phyloP scores from a whole-genome alignment of 1,284 basidiomycete genomes.

The Ceratobasidium sp. region DNA sequence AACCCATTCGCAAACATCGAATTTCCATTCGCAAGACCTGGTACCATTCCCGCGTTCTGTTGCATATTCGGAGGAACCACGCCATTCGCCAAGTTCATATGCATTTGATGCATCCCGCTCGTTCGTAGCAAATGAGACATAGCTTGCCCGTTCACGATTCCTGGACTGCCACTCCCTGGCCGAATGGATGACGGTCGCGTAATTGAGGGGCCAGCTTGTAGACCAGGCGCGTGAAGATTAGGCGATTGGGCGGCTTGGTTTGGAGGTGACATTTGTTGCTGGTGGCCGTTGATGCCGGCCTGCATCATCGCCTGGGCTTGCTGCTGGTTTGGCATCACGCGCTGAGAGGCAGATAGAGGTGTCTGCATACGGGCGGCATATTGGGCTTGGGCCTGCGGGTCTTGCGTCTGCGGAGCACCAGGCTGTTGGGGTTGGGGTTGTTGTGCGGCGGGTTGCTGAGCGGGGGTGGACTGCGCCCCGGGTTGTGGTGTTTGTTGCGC shows the following conservation, averaged over 20 bases:
- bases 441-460: conserved; percentile 24
- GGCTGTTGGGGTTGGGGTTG: conserved; percentile 8
- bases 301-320: conserved; percentile 8
- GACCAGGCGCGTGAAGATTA: conserved; percentile 10
- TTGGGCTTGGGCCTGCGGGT: conserved; percentile 34
- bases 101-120: conserved; percentile 40
- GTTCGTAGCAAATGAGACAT: conserved; percentile 32
- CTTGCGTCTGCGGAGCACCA: conserved; percentile 6
- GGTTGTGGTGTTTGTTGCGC: conserved; percentile 9
- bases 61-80: conserved; percentile 36
- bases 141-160: conserved; percentile 36
- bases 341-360: conserved; percentile 1
- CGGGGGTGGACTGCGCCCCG: conserved; percentile 13
- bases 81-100: conserved; percentile 38
- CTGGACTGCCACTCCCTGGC: conserved; percentile 31
- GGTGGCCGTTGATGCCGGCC: conserved; percentile 17
- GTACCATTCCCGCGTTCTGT: conserved; percentile 5
- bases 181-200: conserved; percentile 34
- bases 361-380: conserved; percentile 23
- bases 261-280: conserved; percentile 36
- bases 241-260: conserved; percentile 17
- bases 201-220: conserved; percentile 22
- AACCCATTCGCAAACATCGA: conserved; percentile 21
- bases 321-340: conserved; percentile 4
- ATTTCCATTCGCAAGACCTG: not conserved